A percentile compares a stretch with the other conserved stretches of the same genome.
These are phyloP conservation scores for Cladorrhinum sp. DNA, from an alignment of 2,329 filamentous ascomycete genomes.

Conservation along the genomic window DNA sequence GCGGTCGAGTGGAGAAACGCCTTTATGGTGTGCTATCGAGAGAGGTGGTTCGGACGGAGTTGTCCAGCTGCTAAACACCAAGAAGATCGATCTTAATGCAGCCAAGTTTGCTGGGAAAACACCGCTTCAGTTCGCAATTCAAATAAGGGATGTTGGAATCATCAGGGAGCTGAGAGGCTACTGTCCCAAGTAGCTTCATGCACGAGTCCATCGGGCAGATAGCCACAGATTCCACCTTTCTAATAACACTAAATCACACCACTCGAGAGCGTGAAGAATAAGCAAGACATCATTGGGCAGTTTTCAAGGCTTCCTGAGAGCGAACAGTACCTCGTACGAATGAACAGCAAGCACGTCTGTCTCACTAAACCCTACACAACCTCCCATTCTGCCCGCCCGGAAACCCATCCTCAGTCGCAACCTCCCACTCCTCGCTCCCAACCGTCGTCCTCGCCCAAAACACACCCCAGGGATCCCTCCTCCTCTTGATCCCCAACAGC, in stretches of 20 bases:
- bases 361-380: constrained; percentile 18
- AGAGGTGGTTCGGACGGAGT: not conserved
- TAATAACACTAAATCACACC: too few relatives aligned
- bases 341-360: too few relatives aligned
- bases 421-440: constrained; percentile 24
- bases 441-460: constrained; percentile 30
- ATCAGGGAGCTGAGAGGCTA: not conserved
- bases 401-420: constrained; percentile 22
- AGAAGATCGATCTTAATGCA: not conserved
- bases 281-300: too few relatives aligned
- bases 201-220: too few relatives aligned
- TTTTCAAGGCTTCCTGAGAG: too few relatives aligned
- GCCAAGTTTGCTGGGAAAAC: not conserved
- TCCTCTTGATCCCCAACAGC: constrained; percentile 38
- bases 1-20: too few relatives aligned
- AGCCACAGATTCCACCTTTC: too few relatives aligned
- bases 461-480: constrained; percentile 37
- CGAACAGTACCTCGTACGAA: too few relatives aligned
- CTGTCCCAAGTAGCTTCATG: not conserved
- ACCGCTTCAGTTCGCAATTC: not conserved
- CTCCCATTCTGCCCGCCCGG: constrained; percentile 24
- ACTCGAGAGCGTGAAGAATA: too few relatives aligned
- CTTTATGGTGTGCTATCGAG: not conserved
- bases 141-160: not conserved
- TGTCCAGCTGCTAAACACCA: not conserved